phyloP scores from a whole-genome alignment of 495 filamentous ascomycete species.

The Evernia prunastri region DNA sequence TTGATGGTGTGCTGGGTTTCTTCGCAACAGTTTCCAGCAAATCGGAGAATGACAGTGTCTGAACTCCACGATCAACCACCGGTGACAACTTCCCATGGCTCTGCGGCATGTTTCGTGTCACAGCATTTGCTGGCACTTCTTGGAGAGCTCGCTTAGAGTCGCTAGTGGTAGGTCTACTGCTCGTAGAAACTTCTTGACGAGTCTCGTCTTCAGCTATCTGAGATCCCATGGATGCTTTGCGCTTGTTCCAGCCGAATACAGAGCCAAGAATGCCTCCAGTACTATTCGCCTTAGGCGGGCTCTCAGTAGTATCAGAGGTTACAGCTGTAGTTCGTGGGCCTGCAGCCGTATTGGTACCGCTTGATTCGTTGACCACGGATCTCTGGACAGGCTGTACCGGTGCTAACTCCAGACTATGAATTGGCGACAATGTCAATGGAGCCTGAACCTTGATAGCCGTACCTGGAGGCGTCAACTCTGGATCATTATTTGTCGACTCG shows the following conservation, averaged over 20 bases:
- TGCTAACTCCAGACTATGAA: slow-evolving; percentile 39
- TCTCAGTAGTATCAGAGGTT: slow-evolving; percentile 6
- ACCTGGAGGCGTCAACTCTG: slow-evolving; percentile 10
- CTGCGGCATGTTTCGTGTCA: slow-evolving; percentile 23
- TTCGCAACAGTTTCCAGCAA: slow-evolving; percentile 63
- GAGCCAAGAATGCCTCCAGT: slow-evolving; percentile 38
- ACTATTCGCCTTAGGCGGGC: background rate
- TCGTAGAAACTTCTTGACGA: slow-evolving; percentile 35
- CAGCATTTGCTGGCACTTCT: slow-evolving; percentile 43
- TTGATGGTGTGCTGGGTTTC: slow-evolving; percentile 34
- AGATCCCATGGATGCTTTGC: slow-evolving; percentile 28
- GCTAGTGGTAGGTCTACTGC: slow-evolving; percentile 37
- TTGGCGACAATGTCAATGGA: slow-evolving; percentile 33
- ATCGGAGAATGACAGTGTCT: slow-evolving; percentile 67
- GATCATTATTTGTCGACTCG: slow-evolving; percentile 4
- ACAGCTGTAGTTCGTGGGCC: background rate
- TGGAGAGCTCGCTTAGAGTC: slow-evolving; percentile 37
- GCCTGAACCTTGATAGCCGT: background rate
- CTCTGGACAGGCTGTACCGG: slow-evolving; percentile 30
- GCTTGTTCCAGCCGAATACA: slow-evolving; percentile 39
- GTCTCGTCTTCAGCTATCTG: slow-evolving; percentile 53
- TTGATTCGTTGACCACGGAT: background rate
- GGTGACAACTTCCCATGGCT: slow-evolving; percentile 29
- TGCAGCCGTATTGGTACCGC: background rate
- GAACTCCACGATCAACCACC: slow-evolving; percentile 56